Conservation (phyloP, 1,139 yeast species). For the Ogataea hybrid region DNA sequence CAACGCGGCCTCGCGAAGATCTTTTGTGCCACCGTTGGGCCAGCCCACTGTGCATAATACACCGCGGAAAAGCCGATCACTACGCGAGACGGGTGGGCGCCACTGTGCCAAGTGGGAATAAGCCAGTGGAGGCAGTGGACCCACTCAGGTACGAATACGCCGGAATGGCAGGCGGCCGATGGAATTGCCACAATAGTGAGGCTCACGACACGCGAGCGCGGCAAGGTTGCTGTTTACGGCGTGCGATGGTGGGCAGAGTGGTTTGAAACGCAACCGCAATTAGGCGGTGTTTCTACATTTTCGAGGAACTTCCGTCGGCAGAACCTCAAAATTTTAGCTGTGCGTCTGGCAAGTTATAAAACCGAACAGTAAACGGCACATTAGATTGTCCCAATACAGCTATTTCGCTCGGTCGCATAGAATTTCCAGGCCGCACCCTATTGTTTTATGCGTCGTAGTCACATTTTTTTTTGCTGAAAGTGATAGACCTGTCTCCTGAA, state of each 20-base stretch:
- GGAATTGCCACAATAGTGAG: too few relatives aligned
- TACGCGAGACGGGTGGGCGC: too few relatives aligned
- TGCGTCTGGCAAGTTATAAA: not conserved
- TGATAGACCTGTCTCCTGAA: conserved; percentile 5
- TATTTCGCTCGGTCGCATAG: not conserved
- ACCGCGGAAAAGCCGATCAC: not conserved
- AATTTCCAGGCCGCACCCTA: not conserved
- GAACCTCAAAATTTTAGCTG: not conserved
- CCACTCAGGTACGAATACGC: not conserved
- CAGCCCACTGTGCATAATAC: not conserved
- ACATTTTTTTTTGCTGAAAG: not conserved
- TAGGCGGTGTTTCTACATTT: not conserved
- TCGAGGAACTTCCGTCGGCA: not conserved
- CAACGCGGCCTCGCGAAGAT: not conserved
- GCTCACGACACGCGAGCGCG: too few relatives aligned
- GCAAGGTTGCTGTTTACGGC: too few relatives aligned
- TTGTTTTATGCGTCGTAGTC: not conserved
- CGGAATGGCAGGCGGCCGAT: not conserved
- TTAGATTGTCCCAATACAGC: not conserved
- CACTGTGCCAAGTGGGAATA: too few relatives aligned
- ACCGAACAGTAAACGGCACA: conserved; percentile 1
- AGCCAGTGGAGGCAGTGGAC: too few relatives aligned
- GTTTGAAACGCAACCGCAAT: not conserved
- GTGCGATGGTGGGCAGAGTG: not conserved
- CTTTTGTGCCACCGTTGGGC: not conserved